Evolutionary conservation across 352 stramenopile genomes (phyloP), one percentile per base, ranked within the genome.

Genomic region (Phytopythium kandeliae): DNA sequence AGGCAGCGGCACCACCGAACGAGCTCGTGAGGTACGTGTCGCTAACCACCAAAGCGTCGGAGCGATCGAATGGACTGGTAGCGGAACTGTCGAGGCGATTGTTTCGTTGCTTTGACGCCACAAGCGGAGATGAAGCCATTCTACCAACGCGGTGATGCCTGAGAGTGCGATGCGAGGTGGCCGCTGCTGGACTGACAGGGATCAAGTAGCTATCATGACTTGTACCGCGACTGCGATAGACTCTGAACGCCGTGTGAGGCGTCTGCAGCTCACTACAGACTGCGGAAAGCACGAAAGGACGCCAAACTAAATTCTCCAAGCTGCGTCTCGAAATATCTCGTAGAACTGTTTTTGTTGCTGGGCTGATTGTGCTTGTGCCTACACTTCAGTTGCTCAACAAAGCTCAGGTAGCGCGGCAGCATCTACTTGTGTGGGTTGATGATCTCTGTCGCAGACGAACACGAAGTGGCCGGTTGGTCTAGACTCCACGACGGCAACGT

Each of bases 361-460:
- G n/a, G n/a, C n/a, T n/a, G n/a, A n/a, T n/a, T n/a, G n/a, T n/a
- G n/a, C n/a, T n/a, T n/a, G n/a, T n/a, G n/a, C n/a, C n/a, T n/a
- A n/a, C n/a, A n/a, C 13, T 65, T 55, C 52, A 92, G 44, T 48
- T 82, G 57, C 48, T 78, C 63, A 17, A 56, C 63, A 30, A 89
- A 86, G n/a, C 42, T 74, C 31, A 89, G 46, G 65, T 83, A 89
- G 55, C 90, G 81, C 34, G 66, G 26, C 12, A 92, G 60, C 28
- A 78, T 92, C 64, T 92, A 92, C 65, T 92, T 87, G 35, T 77
- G 76, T 24, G 76, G 55, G 16, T 78, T 78, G 42, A 92, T 92
- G 35, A 78, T 58, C 3, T 56, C 75, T 87, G 42, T n/a, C 28
- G 43, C 31, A 43, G n/a, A 48, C 15, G 37, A 13, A 40, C 28